Evolutionary conservation across 78 protist genomes (phyloP).

Genomic region (Ministeria vibrans): DNA sequence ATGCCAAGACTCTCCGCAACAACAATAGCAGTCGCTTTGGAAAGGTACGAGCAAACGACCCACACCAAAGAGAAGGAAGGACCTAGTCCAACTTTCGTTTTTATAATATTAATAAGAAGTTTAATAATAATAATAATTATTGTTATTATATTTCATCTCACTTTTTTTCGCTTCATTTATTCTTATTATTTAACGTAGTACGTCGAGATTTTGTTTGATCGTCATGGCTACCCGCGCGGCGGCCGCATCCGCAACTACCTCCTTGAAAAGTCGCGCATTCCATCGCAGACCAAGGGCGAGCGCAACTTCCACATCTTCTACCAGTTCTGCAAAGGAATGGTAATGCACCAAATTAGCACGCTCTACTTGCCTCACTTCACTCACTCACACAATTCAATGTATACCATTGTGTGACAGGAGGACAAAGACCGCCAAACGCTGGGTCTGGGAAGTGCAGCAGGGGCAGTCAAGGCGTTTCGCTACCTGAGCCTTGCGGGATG

Average conservation of each 20-base stretch:
- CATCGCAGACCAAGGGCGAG: slow-evolving; percentile 68
- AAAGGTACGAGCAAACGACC: no score
- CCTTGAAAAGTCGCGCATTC: slow-evolving; percentile 61
- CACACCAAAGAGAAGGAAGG: no score
- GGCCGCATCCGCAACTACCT: slow-evolving; percentile 67
- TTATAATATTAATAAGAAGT: no score
- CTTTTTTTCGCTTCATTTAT: no score
- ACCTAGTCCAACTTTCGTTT: no score
- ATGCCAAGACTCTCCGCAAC: slow-evolving; percentile 85
- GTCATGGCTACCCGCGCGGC: slow-evolving; percentile 60
- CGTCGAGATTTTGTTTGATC: slow-evolving; percentile 54
- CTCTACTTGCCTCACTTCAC: not conserved
- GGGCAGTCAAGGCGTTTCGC: no score
- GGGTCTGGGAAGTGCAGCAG: no score
- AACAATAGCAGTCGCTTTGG: slow-evolving; percentile 75
- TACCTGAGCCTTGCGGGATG: no score
- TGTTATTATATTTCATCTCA: no score
- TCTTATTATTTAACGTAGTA: no score
- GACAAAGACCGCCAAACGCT: slow-evolving; percentile 79
- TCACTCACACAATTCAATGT: no score
- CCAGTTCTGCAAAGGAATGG: slow-evolving; percentile 44
- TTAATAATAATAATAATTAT: no score
- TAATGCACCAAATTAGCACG: not conserved
- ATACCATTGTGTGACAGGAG: slow-evolving; percentile 63
- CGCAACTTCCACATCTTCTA: slow-evolving; percentile 86